Evolutionary conservation across 768 basidiomycete genomes (phyloP).

Genomic region (Porphyrellus cyaneotinctus): DNA sequence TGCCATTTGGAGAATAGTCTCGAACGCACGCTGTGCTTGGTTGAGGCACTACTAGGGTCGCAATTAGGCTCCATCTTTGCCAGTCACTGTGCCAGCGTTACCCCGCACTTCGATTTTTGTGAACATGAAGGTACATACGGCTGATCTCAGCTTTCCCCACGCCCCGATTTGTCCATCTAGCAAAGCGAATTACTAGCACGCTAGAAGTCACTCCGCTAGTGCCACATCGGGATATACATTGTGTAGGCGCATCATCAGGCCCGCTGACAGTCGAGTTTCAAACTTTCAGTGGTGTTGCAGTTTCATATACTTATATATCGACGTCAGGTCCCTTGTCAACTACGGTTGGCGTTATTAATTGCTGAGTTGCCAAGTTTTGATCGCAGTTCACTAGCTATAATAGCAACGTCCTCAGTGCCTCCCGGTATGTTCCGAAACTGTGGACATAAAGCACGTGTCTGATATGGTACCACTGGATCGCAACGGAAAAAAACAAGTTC

Average conservation of each 20-base stretch:
- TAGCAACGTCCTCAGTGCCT: not conserved
- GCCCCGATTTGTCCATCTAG: not conserved
- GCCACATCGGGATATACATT: too few relatives aligned
- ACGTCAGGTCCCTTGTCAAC: not conserved
- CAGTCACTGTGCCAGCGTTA: slow-evolving; percentile 4
- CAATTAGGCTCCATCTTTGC: not conserved
- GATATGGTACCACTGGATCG: not conserved
- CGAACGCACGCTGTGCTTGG: slow-evolving; percentile 20
- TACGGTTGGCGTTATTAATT: not conserved
- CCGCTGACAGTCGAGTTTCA: not conserved
- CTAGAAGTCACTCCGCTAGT: too few relatives aligned
- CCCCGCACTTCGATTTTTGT: slow-evolving; percentile 19
- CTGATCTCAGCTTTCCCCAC: slow-evolving; percentile 9
- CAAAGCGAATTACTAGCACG: too few relatives aligned
- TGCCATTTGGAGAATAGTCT: slow-evolving; percentile 61
- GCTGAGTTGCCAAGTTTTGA: not conserved
- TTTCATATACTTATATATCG: not conserved
- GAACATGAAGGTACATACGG: not conserved
- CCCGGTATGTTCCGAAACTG: slow-evolving; percentile 8
- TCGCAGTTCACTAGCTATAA: not conserved
- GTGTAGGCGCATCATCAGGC: too few relatives aligned
- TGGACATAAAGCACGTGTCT: slow-evolving; percentile 1
- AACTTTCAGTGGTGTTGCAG: not conserved
- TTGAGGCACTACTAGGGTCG: not conserved
- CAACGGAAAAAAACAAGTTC: not conserved